These are phyloP conservation scores for Pseudogymnoascus sp. DNA, from an alignment of 2,329 filamentous ascomycete species.

Conservation along the genomic window DNA sequence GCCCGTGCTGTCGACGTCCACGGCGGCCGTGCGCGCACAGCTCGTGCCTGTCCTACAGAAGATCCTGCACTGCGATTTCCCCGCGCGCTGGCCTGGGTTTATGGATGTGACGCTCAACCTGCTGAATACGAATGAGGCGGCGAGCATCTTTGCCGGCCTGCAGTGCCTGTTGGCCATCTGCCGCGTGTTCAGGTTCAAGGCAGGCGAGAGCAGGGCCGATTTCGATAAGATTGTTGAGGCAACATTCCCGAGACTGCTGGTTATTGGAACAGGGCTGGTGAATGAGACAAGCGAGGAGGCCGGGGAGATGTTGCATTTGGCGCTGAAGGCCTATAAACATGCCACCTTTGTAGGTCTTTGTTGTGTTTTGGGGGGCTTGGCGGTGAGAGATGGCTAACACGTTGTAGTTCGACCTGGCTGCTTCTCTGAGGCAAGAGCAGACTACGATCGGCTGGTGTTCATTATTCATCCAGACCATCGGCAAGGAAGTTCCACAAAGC, in stretches of 20 bases:
- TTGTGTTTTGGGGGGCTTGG: slow-evolving; percentile 13
- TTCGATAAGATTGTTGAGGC: slow-evolving; percentile 91
- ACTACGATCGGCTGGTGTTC: slow-evolving; percentile 94
- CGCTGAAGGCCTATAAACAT: slow-evolving; percentile 96
- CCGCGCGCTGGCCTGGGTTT: slow-evolving; percentile 86
- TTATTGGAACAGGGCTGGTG: slow-evolving; percentile 80
- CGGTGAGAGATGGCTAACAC: slow-evolving; percentile 25
- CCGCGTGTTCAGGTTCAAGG: slow-evolving; percentile 90
- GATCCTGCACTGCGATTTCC: slow-evolving; percentile 93
- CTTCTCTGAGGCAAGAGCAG: slow-evolving; percentile 67
- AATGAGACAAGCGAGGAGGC: slow-evolving; percentile 89
- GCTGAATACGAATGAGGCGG: slow-evolving; percentile 75
- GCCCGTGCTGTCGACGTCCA: slow-evolving; percentile 74
- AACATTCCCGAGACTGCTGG: slow-evolving; percentile 79
- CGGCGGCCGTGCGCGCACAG: slow-evolving; percentile 78
- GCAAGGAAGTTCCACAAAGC: slow-evolving; percentile 70
- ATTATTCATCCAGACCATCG: slow-evolving; percentile 82
- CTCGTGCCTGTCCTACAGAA: slow-evolving; percentile 91
- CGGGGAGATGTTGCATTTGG: slow-evolving; percentile 90
- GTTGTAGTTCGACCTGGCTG: slow-evolving; percentile 72
- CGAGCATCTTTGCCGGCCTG: slow-evolving; percentile 82
- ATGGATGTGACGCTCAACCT: slow-evolving; percentile 87
- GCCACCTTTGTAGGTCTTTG: slow-evolving; percentile 72
- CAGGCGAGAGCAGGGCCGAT: slow-evolving; percentile 68
- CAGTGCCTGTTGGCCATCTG: slow-evolving; percentile 93